Conservation (phyloP, 2,329 filamentous ascomycete genomes). For the Fusarium falciforme region DNA sequence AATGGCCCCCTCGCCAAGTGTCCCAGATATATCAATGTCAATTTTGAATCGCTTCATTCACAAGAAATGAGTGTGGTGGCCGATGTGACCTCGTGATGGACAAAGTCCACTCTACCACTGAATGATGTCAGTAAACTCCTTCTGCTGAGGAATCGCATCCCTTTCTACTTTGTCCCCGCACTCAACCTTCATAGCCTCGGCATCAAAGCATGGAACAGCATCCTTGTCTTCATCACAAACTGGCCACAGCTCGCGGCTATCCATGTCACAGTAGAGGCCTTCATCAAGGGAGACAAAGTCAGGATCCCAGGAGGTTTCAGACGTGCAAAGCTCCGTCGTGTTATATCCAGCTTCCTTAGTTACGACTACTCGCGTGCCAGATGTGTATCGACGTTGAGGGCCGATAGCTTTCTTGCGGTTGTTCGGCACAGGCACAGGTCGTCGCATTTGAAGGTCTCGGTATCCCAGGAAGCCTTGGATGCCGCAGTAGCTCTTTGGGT, state of each 20-base stretch:
- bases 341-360: background rate
- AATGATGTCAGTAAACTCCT: background rate
- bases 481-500: background rate
- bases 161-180: background rate
- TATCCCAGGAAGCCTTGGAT: background rate
- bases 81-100: background rate
- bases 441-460: background rate
- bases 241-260: background rate
- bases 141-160: background rate
- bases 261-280: background rate
- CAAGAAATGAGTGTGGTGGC: background rate
- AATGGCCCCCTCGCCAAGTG: background rate
- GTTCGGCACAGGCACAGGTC: background rate
- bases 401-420: background rate
- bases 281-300: background rate
- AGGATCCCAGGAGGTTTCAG: background rate
- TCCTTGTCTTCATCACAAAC: background rate
- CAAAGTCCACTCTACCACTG: background rate
- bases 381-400: background rate
- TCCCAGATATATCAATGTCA: background rate
- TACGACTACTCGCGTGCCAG: background rate
- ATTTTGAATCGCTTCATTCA: background rate
- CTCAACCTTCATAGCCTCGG: background rate
- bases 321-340: background rate
- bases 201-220: background rate